Evolutionary conservation across 768 basidiomycete genomes (phyloP).

Genomic region (Leucocoprinus leucothites): DNA sequence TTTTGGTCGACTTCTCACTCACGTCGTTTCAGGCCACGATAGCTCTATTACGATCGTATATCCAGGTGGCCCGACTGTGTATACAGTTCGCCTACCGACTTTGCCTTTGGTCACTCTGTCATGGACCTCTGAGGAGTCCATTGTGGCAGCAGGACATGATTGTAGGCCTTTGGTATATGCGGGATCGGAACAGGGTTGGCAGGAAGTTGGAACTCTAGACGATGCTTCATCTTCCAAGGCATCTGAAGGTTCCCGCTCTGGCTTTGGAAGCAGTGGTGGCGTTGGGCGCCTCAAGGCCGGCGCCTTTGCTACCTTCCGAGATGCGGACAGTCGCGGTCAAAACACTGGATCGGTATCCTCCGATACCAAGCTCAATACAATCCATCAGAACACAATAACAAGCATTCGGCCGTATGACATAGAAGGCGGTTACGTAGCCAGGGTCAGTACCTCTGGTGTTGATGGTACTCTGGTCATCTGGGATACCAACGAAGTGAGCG

Average conservation of each 20-base stretch:
- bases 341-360: constrained; percentile 25
- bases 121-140: constrained; percentile 78
- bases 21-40: constrained; percentile 73
- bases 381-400: constrained; percentile 99
- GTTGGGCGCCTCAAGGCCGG: constrained; percentile 84
- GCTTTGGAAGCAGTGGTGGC: constrained; percentile 42
- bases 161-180: constrained; percentile 91
- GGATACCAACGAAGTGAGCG: constrained; percentile 62
- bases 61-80: constrained; percentile 70
- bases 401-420: constrained; percentile 75
- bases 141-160: constrained; percentile 96
- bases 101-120: constrained; percentile 83
- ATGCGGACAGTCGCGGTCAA: constrained; percentile 82
- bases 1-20: neutral
- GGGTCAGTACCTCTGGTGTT: constrained; percentile 89
- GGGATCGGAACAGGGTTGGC: constrained; percentile 78
- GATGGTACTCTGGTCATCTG: constrained; percentile 94
- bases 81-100: constrained; percentile 71
- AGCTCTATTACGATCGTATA: constrained; percentile 93
- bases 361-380: constrained; percentile 80
- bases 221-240: constrained; percentile 54
- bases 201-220: constrained; percentile 77
- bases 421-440: constrained; percentile 52
- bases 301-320: constrained; percentile 91
- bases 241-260: constrained; percentile 40